phyloP scores from a whole-genome alignment of 441 rosid species.

The Arabidopsis hybrid region DNA sequence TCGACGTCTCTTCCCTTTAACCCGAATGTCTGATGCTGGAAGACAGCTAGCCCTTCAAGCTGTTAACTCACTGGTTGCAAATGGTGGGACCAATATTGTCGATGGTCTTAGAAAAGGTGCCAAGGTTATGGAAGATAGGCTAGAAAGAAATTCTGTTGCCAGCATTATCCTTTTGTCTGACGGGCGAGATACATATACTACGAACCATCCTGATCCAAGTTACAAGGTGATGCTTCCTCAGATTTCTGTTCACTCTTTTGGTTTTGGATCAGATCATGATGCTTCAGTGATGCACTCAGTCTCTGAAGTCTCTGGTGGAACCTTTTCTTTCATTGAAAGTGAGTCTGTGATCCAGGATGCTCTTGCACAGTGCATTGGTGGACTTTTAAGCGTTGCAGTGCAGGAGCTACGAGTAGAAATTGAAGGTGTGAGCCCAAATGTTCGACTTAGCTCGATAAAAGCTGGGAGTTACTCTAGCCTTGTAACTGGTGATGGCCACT shows the following conservation, averaged over 20 bases:
- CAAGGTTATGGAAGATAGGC: slow-evolving; percentile 81
- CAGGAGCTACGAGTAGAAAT: slow-evolving; percentile 40
- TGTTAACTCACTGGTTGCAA: slow-evolving; percentile 86
- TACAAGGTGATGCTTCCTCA: slow-evolving; percentile 79
- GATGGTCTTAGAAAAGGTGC: slow-evolving; percentile 92
- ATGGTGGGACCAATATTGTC: slow-evolving; percentile 96
- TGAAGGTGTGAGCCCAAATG: slow-evolving; percentile 40
- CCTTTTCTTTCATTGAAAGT: slow-evolving; percentile 90
- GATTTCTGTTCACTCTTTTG: slow-evolving; percentile 91
- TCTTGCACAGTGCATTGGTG: slow-evolving; percentile 98
- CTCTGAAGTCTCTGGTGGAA: slow-evolving; percentile 88
- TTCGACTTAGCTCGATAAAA: slow-evolving; percentile 63
- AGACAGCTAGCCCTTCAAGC: slow-evolving; percentile 86
- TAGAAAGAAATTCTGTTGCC: slow-evolving; percentile 77
- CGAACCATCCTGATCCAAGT: slow-evolving; percentile 61
- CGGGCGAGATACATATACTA: slow-evolving; percentile 84
- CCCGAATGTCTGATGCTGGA: slow-evolving; percentile 81
- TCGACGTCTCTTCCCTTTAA: slow-evolving; percentile 81
- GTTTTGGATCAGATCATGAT: slow-evolving; percentile 96
- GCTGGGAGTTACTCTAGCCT: slow-evolving; percentile 84
- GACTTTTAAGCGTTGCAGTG: slow-evolving; percentile 54
- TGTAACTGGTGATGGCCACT: slow-evolving; percentile 52
- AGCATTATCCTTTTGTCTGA: slow-evolving; percentile 90
- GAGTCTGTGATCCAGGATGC: slow-evolving; percentile 95
- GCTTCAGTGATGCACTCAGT: slow-evolving; percentile 92